Conservation (phyloP, 176 grass and related monocot species). For the Rhipidocladum racemiflorum region DNA sequence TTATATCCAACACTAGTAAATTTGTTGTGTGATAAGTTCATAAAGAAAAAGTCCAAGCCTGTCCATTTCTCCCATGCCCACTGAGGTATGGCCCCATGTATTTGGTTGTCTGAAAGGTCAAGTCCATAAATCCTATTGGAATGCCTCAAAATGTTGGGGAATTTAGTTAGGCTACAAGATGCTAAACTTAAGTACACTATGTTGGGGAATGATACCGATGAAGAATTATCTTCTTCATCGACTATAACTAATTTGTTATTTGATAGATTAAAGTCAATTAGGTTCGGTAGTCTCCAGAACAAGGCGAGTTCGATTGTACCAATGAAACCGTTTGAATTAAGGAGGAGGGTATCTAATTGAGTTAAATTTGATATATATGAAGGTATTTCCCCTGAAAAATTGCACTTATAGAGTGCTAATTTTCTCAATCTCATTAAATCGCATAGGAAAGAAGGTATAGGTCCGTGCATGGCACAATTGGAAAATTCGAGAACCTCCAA, state of each 20-base stretch:
- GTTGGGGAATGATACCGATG: too few species aligned
- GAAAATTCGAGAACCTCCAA: neutral
- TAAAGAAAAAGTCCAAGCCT: neutral
- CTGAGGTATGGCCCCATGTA: constrained; percentile 27
- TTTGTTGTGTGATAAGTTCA: constrained; percentile 52
- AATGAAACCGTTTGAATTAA: too few species aligned
- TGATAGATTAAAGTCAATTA: too few species aligned
- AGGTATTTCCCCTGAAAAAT: too few species aligned
- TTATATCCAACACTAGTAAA: constrained; percentile 35
- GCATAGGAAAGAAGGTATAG: constrained; percentile 25
- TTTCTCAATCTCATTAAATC: constrained; percentile 18
- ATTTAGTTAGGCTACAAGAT: constrained; percentile 41
- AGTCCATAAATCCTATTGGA: constrained; percentile 10
- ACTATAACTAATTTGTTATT: too few species aligned
- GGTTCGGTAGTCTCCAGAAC: too few species aligned
- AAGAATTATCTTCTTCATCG: too few species aligned
- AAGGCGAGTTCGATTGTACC: too few species aligned
- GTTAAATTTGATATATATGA: too few species aligned
- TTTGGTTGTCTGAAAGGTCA: constrained; percentile 64
- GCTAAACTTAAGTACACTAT: neutral
- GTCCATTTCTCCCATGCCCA: constrained; percentile 43
- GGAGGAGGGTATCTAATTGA: too few species aligned
- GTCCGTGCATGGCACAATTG: constrained; percentile 30
- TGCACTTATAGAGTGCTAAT: neutral
- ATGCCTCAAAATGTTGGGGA: constrained; percentile 35